phyloP scores from a whole-genome alignment of 1,284 basidiomycete genomes.

The Leucoagaricus sp. region DNA sequence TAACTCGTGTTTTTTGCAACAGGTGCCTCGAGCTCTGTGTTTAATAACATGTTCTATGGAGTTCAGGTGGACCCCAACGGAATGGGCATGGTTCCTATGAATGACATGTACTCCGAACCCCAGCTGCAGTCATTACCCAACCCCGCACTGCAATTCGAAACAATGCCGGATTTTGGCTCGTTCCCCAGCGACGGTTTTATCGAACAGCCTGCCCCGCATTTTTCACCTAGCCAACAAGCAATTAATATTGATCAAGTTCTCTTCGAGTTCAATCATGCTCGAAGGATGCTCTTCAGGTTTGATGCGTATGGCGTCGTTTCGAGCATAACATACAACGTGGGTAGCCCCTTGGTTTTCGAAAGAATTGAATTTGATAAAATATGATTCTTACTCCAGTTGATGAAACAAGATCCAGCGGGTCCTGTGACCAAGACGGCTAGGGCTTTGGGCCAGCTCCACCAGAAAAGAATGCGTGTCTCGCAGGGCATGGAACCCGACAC shows the following conservation, averaged over 20 bases:
- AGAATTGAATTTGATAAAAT: not conserved
- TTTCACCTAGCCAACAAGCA: conserved; percentile 38
- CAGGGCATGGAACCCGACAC: conserved; percentile 56
- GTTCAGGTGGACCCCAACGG: conserved; percentile 3
- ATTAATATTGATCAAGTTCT: conserved; percentile 55
- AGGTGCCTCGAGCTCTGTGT: conserved; percentile 35
- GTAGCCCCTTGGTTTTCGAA: conserved; percentile 24
- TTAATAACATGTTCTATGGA: conserved; percentile 25
- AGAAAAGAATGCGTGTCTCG: conserved; percentile 58
- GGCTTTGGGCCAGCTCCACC: conserved; percentile 74
- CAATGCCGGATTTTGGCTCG: conserved; percentile 5
- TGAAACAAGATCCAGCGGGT: conserved; percentile 65
- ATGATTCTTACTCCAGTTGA: conserved; percentile 43
- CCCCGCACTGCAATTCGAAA: not conserved
- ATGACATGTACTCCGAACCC: conserved; percentile 3
- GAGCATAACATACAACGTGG: conserved; percentile 61
- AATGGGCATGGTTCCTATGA: conserved; percentile 1
- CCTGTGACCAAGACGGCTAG: conserved; percentile 70
- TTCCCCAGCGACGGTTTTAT: conserved; percentile 6
- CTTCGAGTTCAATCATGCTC: conserved; percentile 70
- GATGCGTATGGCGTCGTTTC: conserved; percentile 45
- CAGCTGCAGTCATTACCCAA: conserved; percentile 1
- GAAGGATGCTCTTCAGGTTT: conserved; percentile 59
- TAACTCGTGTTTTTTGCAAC: conserved; percentile 21
- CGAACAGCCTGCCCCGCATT: conserved; percentile 16